Percentiles rank a stretch among this genome's conserved stretches.
These are phyloP conservation scores for Lipomyces starkeyi DNA, from an alignment of 805 yeast genomes.

Conservation along the genomic window DNA sequence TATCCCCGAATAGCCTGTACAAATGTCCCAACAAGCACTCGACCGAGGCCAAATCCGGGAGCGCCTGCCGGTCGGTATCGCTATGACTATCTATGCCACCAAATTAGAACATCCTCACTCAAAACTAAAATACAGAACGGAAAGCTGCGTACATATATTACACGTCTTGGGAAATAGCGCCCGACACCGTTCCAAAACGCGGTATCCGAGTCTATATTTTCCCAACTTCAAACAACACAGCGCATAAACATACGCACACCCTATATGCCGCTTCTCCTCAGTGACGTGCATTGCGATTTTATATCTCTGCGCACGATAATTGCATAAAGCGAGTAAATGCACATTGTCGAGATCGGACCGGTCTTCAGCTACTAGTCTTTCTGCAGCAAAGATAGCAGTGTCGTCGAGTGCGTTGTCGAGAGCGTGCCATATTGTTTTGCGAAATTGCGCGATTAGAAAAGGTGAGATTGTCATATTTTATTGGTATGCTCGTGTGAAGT, in stretches of 20 bases:
- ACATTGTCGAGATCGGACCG: slow-evolving; percentile 62
- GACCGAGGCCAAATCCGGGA: slow-evolving; percentile 75
- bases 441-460: slow-evolving; percentile 49
- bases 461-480: background rate
- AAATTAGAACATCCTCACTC: background rate
- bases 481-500: background rate
- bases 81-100: slow-evolving; percentile 24
- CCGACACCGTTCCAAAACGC: slow-evolving; percentile 31
- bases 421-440: slow-evolving; percentile 61
- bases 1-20: slow-evolving; percentile 62
- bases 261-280: slow-evolving; percentile 61
- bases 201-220: slow-evolving; percentile 61
- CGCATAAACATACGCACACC: slow-evolving; percentile 79
- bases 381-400: slow-evolving; percentile 88
- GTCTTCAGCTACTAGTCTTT: slow-evolving; percentile 71
- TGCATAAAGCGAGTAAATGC: slow-evolving; percentile 72
- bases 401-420: slow-evolving; percentile 69
- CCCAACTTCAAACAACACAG: slow-evolving; percentile 65
- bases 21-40: slow-evolving; percentile 74
- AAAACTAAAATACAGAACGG: background rate
- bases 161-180: slow-evolving; percentile 30
- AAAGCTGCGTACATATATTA: slow-evolving; percentile 21
- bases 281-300: slow-evolving; percentile 64
- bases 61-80: slow-evolving; percentile 37
- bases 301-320: slow-evolving; percentile 62